phyloP scores from a whole-genome alignment of 1,284 basidiomycete species.

The Fomitopsis palustris region DNA sequence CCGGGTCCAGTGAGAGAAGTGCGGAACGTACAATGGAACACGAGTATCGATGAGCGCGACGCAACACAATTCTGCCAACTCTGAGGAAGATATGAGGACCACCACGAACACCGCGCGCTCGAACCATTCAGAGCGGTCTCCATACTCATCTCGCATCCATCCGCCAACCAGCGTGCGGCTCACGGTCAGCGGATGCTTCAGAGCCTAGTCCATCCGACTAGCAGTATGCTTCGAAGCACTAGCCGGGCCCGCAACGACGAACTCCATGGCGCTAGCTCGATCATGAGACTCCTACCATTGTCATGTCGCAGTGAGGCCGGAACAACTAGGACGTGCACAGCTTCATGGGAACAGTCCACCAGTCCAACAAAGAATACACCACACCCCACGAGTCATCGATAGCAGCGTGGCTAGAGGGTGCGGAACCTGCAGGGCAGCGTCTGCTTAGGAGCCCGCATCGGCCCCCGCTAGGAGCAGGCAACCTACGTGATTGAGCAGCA shows the following conservation, averaged over 20 bases:
- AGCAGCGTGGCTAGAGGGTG: not conserved
- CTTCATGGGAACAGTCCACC: not conserved
- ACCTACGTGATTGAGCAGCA: not conserved
- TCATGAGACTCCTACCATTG: not conserved
- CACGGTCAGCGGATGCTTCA: not conserved
- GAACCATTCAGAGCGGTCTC: not conserved
- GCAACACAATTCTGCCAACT: not conserved
- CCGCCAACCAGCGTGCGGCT: not conserved
- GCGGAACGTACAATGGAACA: not conserved
- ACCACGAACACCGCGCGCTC: not conserved
- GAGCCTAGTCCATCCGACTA: not conserved
- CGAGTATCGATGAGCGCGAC: not conserved
- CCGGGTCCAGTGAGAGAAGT: not conserved
- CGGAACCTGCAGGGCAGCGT: not conserved
- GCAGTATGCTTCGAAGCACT: not conserved
- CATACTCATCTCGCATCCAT: not conserved
- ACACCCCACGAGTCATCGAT: conserved; percentile 1
- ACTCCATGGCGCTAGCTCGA: not conserved
- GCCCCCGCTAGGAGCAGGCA: not conserved
- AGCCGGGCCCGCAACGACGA: not conserved
- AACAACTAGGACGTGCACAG: not conserved
- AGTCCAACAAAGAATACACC: not conserved
- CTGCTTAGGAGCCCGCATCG: not conserved
- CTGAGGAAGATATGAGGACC: no score
- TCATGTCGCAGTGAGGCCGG: not conserved